Conservation (phyloP, 805 yeast genomes). For the Middelhovenomyces tepae region DNA sequence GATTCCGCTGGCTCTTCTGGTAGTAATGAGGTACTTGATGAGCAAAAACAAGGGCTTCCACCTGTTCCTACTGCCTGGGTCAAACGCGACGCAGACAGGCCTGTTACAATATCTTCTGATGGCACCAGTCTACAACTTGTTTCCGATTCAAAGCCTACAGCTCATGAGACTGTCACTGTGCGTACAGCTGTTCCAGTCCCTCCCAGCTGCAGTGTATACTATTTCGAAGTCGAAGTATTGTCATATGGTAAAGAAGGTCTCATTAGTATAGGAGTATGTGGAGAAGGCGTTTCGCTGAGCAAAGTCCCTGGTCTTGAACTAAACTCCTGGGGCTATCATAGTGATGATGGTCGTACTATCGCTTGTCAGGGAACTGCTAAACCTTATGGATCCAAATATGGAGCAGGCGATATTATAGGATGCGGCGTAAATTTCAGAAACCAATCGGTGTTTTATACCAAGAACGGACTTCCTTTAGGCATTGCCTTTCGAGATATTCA, state of each 20-base stretch:
- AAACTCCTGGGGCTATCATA: constrained; percentile 45
- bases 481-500: constrained; percentile 46
- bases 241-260: background rate
- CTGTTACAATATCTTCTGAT: constrained; percentile 4
- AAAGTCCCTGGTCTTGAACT: constrained; percentile 42
- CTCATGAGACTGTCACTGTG: constrained; percentile 16
- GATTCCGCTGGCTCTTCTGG: too few relatives aligned
- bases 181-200: constrained; percentile 32
- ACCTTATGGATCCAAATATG: constrained; percentile 38
- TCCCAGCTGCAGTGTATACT: constrained; percentile 37
- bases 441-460: constrained; percentile 62
- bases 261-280: constrained; percentile 32
- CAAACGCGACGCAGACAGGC: constrained; percentile 9
- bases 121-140: constrained; percentile 8
- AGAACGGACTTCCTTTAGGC: constrained; percentile 64
- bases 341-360: constrained; percentile 40
- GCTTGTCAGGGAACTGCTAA: constrained; percentile 33
- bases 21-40: too few relatives aligned
- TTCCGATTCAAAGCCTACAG: constrained; percentile 4
- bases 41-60: too few relatives aligned
- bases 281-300: constrained; percentile 22
- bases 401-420: constrained; percentile 61
- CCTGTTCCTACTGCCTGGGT: constrained; percentile 19
- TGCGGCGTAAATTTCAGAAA: constrained; percentile 70
- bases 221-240: constrained; percentile 39